Percentiles rank a stretch among this genome's conserved stretches.
phyloP scores from a whole-genome alignment of 257 asterid genomes.

The Datura wrightii region DNA sequence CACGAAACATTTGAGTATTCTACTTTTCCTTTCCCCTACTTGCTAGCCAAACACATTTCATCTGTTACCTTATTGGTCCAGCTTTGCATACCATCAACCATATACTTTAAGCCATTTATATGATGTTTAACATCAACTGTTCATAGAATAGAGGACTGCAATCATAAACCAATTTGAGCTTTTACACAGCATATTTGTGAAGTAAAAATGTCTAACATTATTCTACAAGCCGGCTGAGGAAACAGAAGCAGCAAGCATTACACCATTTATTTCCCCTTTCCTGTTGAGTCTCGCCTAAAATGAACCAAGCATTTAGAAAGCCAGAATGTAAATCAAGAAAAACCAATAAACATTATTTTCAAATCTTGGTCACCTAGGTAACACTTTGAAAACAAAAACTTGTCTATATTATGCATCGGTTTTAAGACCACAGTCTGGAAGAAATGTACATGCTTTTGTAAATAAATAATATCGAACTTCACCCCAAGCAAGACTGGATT shows the following conservation, averaged over 20 bases:
- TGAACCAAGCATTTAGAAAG: slow-evolving; percentile 13
- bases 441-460: not conserved
- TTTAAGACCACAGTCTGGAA: not conserved
- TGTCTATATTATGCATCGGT: slow-evolving; percentile 22
- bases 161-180: not conserved
- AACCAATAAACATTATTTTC: not conserved
- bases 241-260: not conserved
- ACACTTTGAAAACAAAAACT: slow-evolving; percentile 12
- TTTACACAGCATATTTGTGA: not conserved
- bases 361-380: slow-evolving; percentile 13
- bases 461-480: slow-evolving; percentile 12
- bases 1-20: too few species aligned
- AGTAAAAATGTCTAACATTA: not conserved
- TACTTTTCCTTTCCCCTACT: not conserved
- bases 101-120: not conserved
- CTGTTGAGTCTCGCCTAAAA: slow-evolving; percentile 1
- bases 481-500: slow-evolving; percentile 29
- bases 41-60: not conserved
- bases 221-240: not conserved
- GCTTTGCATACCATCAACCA: not conserved
- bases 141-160: not conserved
- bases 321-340: not conserved
- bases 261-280: slow-evolving; percentile 4
- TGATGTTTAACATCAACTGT: too few species aligned
- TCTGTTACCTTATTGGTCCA: not conserved